Evolutionary conservation across 2,329 filamentous ascomycete genomes (phyloP), one percentile per base, ranked within the genome.

Genomic region (Phaeosphaeriaceae sp.): DNA sequence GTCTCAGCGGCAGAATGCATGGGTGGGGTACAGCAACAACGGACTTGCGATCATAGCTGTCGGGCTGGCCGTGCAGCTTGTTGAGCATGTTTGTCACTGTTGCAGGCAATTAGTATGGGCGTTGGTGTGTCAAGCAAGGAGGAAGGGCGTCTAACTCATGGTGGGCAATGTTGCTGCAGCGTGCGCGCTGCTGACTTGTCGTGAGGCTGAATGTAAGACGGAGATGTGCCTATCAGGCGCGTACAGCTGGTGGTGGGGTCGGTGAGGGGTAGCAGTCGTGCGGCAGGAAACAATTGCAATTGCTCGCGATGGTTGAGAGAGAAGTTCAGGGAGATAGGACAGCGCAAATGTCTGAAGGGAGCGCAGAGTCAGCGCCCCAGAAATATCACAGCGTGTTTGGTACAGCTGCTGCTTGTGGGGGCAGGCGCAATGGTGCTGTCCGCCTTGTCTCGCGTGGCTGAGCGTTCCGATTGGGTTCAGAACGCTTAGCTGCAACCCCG

Each of bases 11-110:
- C 41, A 42, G 54, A 40, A 59, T 55, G 60, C 58, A 64, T 66
- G 55, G 46, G 55, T 54, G 52, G 65, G 58, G 67, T 19, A 48
- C 46, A 25, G 66, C 59, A 59, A 67, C 67, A 57, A 74, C 83
- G 74, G 82, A 96, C 92, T 99, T 99, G 82, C 96, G 97, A 78
- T 98, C 95, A 84, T 99, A 99, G 83, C 92, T 97, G 70, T 96
- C 93, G 69, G 94, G 94, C 83, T 98, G 94, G 79, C 93, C 93
- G 74, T 96, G 92, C 74, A 97, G 90, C 86, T 94, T 93, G 83
- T 94, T 96, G 73, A 97, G 85, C 92, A 97, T 96, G 76, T 86
- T 90, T 69, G 90, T 83, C 82, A 96, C 93, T 96, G 71, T 46
- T 17, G 57, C 48, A 47, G 49, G 42, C 49, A 45, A 54, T 69